Percentiles rank a stretch among this genome's conserved stretches.
Evolutionary conservation across 1,284 basidiomycete genomes (phyloP).

Genomic region (Bjerkandera adusta): DNA sequence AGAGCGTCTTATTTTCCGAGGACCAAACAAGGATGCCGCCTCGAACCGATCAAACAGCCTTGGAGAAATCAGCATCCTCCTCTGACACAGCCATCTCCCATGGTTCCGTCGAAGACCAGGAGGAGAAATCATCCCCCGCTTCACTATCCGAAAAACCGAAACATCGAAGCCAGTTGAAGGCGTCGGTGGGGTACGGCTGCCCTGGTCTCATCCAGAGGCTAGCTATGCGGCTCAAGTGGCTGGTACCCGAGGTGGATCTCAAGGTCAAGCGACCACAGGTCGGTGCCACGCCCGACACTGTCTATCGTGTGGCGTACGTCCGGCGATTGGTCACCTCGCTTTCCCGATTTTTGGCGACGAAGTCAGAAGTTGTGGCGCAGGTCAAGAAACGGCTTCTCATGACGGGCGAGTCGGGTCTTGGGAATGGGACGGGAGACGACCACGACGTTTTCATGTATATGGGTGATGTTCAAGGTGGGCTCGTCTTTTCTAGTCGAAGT

Average conservation of each 20-base stretch:
- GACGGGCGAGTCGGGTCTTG: slow-evolving; percentile 36
- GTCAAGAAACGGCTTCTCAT: slow-evolving; percentile 71
- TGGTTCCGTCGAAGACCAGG: not conserved
- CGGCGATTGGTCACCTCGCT: slow-evolving; percentile 84
- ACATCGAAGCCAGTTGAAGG: not conserved
- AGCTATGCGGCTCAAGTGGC: slow-evolving; percentile 1
- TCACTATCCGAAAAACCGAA: not conserved
- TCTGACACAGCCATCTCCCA: slow-evolving; percentile 6
- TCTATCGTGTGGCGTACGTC: slow-evolving; percentile 78
- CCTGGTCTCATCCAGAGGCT: slow-evolving; percentile 4
- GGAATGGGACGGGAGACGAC: slow-evolving; percentile 42
- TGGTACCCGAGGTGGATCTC: slow-evolving; percentile 9
- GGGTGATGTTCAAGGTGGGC: slow-evolving; percentile 87
- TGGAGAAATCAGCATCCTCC: not conserved
- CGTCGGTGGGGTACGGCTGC: no score
- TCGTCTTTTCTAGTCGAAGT: not conserved
- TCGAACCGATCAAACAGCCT: not conserved
- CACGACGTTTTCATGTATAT: slow-evolving; percentile 84
- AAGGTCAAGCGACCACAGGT: slow-evolving; percentile 19
- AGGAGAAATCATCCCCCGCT: not conserved
- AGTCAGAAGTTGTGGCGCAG: slow-evolving; percentile 81
- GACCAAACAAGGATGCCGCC: slow-evolving; percentile 17
- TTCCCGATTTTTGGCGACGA: slow-evolving; percentile 74
- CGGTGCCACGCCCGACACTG: slow-evolving; percentile 39
- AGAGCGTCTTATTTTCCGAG: slow-evolving; percentile 60